Evolutionary conservation across 768 basidiomycete genomes (phyloP).

Genomic region (Hysterangium stoloniferum): DNA sequence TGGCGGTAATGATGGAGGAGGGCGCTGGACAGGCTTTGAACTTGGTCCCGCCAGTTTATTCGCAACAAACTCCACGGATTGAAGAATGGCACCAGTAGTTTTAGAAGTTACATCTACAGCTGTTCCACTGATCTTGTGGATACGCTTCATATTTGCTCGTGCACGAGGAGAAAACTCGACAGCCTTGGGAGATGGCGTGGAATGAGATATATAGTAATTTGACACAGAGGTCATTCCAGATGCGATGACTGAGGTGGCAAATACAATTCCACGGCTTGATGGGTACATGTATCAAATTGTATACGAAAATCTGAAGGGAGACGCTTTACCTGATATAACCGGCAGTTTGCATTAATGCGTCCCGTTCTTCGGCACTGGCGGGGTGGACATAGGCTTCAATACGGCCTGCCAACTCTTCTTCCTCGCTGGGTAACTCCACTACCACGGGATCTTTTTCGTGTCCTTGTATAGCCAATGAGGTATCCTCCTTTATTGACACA

Average conservation of each 20-base stretch:
- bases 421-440: conserved; percentile 55
- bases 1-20: conserved; percentile 6
- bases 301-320: neutral
- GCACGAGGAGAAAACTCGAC: conserved; percentile 56
- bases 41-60: conserved; percentile 32
- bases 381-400: conserved; percentile 50
- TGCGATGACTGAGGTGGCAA: conserved; percentile 54
- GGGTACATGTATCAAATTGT: conserved; percentile 5
- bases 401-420: conserved; percentile 26
- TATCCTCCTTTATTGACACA: conserved; percentile 52
- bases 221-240: conserved; percentile 57
- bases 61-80: conserved; percentile 49
- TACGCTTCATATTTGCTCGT: conserved; percentile 46
- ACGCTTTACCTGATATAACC: conserved; percentile 49
- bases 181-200: conserved; percentile 42
- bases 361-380: conserved; percentile 59
- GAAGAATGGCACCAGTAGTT: conserved; percentile 54
- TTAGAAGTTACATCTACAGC: conserved; percentile 60
- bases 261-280: conserved; percentile 57
- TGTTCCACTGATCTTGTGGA: conserved; percentile 57
- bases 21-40: neutral
- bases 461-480: conserved; percentile 39
- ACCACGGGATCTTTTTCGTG: conserved; percentile 60
- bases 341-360: conserved; percentile 57
- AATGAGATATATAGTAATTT: conserved; percentile 51